Evolutionary conservation across 2,329 filamentous ascomycete species (phyloP).

Genomic region (Diaporthe sp.): DNA sequence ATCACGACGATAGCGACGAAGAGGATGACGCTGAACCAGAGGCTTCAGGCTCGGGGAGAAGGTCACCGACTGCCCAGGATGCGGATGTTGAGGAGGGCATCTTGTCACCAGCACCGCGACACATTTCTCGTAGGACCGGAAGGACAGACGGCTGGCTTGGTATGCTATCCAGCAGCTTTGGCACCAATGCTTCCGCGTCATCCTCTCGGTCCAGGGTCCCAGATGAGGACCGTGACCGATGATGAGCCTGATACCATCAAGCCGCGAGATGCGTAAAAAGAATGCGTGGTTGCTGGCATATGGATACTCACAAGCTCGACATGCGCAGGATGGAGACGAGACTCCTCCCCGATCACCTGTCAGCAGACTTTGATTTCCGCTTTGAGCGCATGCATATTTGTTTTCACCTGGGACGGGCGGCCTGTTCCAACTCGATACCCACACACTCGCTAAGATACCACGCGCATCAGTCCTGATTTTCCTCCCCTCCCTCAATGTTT

Average conservation of each 20-base stretch:
- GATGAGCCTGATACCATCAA: not conserved
- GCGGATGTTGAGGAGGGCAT: conserved; percentile 62
- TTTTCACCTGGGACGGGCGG: conserved; percentile 20
- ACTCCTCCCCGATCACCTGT: too few species aligned
- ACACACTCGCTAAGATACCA: conserved; percentile 39
- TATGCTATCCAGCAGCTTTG: conserved; percentile 39
- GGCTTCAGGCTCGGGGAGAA: conserved; percentile 39
- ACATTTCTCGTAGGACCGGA: conserved; percentile 8
- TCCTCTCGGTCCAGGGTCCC: conserved; percentile 27
- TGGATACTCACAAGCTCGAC: not conserved
- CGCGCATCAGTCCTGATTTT: conserved; percentile 4
- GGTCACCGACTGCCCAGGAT: conserved; percentile 46
- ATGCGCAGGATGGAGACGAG: not conserved
- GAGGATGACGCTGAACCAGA: conserved; percentile 55
- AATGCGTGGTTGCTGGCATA: not conserved
- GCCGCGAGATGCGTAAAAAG: not conserved
- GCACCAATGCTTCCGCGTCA: conserved; percentile 31
- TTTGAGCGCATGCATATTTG: conserved; percentile 34
- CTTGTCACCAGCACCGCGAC: conserved; percentile 44
- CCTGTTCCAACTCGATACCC: conserved; percentile 35
- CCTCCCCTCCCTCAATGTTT: not conserved
- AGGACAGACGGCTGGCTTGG: conserved; percentile 36
- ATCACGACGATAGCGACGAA: conserved; percentile 66
- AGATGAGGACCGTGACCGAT: conserved; percentile 40
- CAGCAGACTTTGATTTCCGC: conserved; percentile 14